A percentile compares a stretch with the other conserved stretches of the same genome.
Evolutionary conservation across 805 yeast species (phyloP).

Genomic region (Kazachstania taianensis): DNA sequence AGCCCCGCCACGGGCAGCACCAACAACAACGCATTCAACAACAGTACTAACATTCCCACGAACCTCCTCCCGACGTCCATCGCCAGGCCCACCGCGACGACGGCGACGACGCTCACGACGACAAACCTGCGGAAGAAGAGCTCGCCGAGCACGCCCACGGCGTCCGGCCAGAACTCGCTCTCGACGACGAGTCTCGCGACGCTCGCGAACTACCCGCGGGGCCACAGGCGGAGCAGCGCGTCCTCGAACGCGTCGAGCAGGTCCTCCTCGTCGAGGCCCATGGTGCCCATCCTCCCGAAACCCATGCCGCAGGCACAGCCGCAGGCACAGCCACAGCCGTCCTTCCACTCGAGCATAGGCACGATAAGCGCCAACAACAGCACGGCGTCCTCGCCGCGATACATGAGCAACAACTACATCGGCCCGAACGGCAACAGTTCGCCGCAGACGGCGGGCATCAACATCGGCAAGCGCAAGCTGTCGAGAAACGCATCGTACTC

Average conservation of each 20-base stretch:
- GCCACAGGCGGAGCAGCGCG: slow-evolving; percentile 24
- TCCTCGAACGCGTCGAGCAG: slow-evolving; percentile 25
- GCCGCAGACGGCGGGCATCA: slow-evolving; percentile 10
- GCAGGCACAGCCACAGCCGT: too few species aligned
- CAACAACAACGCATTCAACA: slow-evolving; percentile 3
- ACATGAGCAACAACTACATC: slow-evolving; percentile 5
- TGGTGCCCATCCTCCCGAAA: slow-evolving; percentile 29
- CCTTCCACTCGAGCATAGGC: slow-evolving; percentile 1
- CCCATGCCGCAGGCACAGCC: slow-evolving; percentile 19
- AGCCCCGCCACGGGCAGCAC: slow-evolving; percentile 1
- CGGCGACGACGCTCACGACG: slow-evolving; percentile 4
- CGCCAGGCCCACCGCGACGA: slow-evolving; percentile 9
- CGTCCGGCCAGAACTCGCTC: slow-evolving; percentile 2
- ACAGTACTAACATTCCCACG: slow-evolving; percentile 6
- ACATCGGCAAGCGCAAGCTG: slow-evolving; percentile 23
- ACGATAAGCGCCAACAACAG: slow-evolving; percentile 21
- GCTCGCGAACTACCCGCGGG: not conserved
- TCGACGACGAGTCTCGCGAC: not conserved
- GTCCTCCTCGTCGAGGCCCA: slow-evolving; percentile 25
- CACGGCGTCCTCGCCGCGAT: slow-evolving; percentile 25
- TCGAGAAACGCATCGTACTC: slow-evolving; percentile 25
- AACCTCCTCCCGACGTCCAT: slow-evolving; percentile 9
- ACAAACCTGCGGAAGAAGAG: slow-evolving; percentile 3
- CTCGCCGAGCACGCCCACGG: slow-evolving; percentile 1
- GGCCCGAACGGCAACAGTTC: not conserved